A percentile compares a stretch with the other conserved stretches of the same genome.
Conservation (phyloP, 768 basidiomycete species). For the Exidia glandulosa region DNA sequence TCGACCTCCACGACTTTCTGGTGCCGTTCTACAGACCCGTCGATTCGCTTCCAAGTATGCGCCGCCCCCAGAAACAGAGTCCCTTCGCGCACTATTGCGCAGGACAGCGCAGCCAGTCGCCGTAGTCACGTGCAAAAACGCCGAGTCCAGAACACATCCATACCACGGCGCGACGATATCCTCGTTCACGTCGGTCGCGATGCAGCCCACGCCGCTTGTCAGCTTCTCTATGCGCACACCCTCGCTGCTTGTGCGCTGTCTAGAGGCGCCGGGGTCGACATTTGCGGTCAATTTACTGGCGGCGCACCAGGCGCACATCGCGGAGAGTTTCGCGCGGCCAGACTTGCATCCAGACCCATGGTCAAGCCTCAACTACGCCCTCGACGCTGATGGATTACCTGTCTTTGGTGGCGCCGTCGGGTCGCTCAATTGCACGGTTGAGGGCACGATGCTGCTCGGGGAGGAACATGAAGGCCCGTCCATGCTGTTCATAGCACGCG, state of each 20-base stretch:
- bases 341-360: slow-evolving; percentile 55
- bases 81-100: slow-evolving; percentile 39
- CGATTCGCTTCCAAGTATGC: neutral
- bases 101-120: slow-evolving; percentile 79
- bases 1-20: no score
- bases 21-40: no score
- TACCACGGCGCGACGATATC: slow-evolving; percentile 91
- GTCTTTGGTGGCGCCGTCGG: slow-evolving; percentile 52
- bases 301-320: slow-evolving; percentile 48
- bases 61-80: neutral
- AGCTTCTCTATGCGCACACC: slow-evolving; percentile 85
- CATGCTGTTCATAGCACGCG: slow-evolving; percentile 76
- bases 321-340: slow-evolving; percentile 61
- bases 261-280: slow-evolving; percentile 23
- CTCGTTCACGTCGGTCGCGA: slow-evolving; percentile 83
- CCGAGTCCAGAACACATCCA: slow-evolving; percentile 1
- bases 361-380: slow-evolving; percentile 23
- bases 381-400: slow-evolving; percentile 46
- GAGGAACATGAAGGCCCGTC: slow-evolving; percentile 25
- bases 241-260: slow-evolving; percentile 68
- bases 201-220: slow-evolving; percentile 81
- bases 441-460: slow-evolving; percentile 48
- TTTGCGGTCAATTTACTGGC: slow-evolving; percentile 77
- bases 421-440: slow-evolving; percentile 59
- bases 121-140: slow-evolving; percentile 46